A percentile compares a stretch with the other conserved stretches of the same genome.
Evolutionary conservation across 805 yeast species (phyloP).

Genomic region (Millerozyma miso): DNA sequence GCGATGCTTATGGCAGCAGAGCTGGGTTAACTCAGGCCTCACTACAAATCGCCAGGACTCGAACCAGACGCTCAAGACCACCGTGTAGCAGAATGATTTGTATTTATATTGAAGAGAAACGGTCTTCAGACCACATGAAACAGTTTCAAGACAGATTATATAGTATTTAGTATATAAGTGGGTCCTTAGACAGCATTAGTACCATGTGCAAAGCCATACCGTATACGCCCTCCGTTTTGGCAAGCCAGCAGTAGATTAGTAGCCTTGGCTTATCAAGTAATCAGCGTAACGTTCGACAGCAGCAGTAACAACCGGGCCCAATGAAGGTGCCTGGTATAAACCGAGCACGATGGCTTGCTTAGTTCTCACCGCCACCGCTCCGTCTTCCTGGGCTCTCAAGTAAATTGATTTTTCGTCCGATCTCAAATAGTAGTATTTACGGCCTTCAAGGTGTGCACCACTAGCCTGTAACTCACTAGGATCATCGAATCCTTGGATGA

Average conservation of each 20-base stretch:
- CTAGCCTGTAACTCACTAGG: conserved; percentile 75
- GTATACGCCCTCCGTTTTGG: too few relatives aligned
- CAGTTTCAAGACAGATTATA: too few relatives aligned
- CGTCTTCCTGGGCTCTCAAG: conserved; percentile 86
- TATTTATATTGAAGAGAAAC: too few relatives aligned
- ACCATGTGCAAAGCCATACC: too few relatives aligned
- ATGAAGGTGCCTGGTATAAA: conserved; percentile 89
- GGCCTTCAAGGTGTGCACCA: conserved; percentile 82
- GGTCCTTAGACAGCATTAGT: too few relatives aligned
- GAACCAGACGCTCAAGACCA: too few relatives aligned
- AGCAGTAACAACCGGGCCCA: conserved; percentile 92
- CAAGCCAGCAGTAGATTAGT: conserved; percentile 34
- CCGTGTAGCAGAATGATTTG: too few relatives aligned
- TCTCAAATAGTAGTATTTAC: conserved; percentile 80
- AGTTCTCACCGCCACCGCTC: conserved; percentile 87
- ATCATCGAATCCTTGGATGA: conserved; percentile 78
- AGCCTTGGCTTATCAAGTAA: conserved; percentile 83
- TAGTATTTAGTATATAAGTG: background rate
- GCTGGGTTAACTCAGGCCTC: too few relatives aligned
- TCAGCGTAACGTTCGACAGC: conserved; percentile 96
- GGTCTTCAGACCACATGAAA: too few relatives aligned
- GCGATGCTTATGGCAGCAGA: too few relatives aligned
- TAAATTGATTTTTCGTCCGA: conserved; percentile 93
- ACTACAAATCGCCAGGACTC: too few relatives aligned
- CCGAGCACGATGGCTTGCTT: conserved; percentile 88